Conservation (phyloP, 1,284 basidiomycete species). For the Malassezia sympodialis region DNA sequence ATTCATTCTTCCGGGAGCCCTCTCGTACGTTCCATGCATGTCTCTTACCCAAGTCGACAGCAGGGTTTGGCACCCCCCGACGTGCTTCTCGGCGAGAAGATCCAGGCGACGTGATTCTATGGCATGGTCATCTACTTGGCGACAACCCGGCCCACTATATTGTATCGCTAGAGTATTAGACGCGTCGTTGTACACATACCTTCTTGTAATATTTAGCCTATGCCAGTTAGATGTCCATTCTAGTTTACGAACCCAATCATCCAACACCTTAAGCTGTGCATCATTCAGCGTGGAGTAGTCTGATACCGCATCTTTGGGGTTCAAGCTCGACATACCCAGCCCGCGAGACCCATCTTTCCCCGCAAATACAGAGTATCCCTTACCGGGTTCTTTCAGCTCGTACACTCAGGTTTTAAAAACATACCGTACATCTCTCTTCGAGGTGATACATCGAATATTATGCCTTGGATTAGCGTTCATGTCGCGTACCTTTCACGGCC, state of each 20-base stretch:
- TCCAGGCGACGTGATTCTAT: background rate
- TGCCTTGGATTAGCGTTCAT: conserved; percentile 50
- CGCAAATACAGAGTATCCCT: conserved; percentile 54
- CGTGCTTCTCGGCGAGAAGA: conserved; percentile 19
- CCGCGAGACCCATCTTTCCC: conserved; percentile 66
- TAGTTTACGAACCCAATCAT: conserved; percentile 61
- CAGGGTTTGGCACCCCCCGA: conserved; percentile 26
- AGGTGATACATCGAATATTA: conserved; percentile 66
- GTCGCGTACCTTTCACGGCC: conserved; percentile 65
- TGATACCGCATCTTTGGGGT: conserved; percentile 72
- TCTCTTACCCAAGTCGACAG: conserved; percentile 18
- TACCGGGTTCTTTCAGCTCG: conserved; percentile 24
- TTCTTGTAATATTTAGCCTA: conserved; percentile 44
- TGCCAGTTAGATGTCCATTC: background rate
- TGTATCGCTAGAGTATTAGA: conserved; percentile 27
- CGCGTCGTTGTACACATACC: background rate
- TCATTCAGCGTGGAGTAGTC: conserved; percentile 72
- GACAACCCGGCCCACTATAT: conserved; percentile 42
- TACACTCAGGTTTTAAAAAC: conserved; percentile 43
- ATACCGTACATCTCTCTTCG: conserved; percentile 72
- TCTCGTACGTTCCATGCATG: conserved; percentile 25
- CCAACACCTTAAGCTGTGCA: conserved; percentile 68
- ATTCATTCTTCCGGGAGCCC: conserved; percentile 31
- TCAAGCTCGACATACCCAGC: conserved; percentile 64
- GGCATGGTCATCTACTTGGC: background rate